These are phyloP conservation scores for Cinchona pubescens DNA, from an alignment of 257 asterid genomes.

Conservation along the genomic window DNA sequence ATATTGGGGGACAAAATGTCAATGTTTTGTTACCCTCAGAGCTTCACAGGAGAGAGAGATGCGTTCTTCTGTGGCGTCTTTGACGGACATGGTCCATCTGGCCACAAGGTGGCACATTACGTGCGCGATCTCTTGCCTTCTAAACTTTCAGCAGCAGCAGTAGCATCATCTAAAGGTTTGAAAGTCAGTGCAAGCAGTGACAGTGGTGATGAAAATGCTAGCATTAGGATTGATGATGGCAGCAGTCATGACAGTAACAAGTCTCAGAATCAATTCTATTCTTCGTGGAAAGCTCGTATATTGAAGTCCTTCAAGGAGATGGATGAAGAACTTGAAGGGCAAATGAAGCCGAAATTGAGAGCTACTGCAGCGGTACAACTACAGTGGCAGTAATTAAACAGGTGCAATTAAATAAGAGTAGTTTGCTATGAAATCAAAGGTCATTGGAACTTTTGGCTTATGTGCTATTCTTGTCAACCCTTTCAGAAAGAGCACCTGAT, in stretches of 20 bases:
- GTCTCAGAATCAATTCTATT: slow-evolving; percentile 33
- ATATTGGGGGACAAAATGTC: not conserved
- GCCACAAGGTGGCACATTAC: slow-evolving; percentile 71
- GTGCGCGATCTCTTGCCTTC: slow-evolving; percentile 67
- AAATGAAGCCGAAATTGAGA: slow-evolving; percentile 51
- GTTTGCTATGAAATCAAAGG: too few relatives aligned
- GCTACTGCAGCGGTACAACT: slow-evolving; percentile 82
- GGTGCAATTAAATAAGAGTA: slow-evolving; percentile 34
- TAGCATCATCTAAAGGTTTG: slow-evolving; percentile 29
- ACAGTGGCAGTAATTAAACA: slow-evolving; percentile 66
- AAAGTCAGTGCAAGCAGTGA: slow-evolving; percentile 9
- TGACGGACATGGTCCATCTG: slow-evolving; percentile 92
- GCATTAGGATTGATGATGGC: not conserved
- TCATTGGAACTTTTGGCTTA: not conserved
- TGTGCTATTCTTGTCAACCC: not conserved
- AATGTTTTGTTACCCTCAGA: slow-evolving; percentile 30
- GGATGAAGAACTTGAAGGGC: slow-evolving; percentile 65
- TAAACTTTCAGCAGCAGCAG: slow-evolving; percentile 46
- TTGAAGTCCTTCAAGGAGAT: slow-evolving; percentile 51
- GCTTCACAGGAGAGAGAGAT: slow-evolving; percentile 70
- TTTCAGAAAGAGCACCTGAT: slow-evolving; percentile 69
- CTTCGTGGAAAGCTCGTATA: slow-evolving; percentile 58
- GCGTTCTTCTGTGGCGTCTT: slow-evolving; percentile 66
- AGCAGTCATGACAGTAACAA: slow-evolving; percentile 16
- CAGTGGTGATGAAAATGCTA: slow-evolving; percentile 20